These are phyloP conservation scores for Rutidosis leptorrhynchoides DNA, from an alignment of 129 eudicot genomes.

Conservation along the genomic window DNA sequence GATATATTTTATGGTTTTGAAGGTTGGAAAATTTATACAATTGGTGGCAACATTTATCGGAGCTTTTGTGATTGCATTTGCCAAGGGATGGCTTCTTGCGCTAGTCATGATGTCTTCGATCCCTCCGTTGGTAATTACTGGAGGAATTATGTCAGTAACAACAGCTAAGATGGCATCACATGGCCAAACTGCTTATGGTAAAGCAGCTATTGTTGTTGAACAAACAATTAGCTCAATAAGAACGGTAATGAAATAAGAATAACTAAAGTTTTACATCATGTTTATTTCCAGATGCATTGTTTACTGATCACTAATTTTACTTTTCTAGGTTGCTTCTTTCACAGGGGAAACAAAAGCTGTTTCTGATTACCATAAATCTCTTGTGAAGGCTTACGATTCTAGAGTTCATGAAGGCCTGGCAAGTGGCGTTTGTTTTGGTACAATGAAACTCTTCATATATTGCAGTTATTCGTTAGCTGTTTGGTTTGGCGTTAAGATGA, in stretches of 20 bases:
- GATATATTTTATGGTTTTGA: background rate
- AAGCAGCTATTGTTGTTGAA: slow-evolving; percentile 67
- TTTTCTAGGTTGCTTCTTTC: too few relatives aligned
- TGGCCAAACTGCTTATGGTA: slow-evolving; percentile 68
- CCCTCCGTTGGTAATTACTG: slow-evolving; percentile 56
- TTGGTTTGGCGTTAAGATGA: background rate
- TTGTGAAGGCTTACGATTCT: background rate
- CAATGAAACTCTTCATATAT: slow-evolving; percentile 37
- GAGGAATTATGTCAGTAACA: slow-evolving; percentile 45
- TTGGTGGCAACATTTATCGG: slow-evolving; percentile 63
- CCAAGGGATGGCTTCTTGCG: slow-evolving; percentile 81
- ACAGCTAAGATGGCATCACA: slow-evolving; percentile 57
- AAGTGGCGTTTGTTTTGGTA: slow-evolving; percentile 60
- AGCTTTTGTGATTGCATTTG: slow-evolving; percentile 59
- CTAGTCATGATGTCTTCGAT: slow-evolving; percentile 60
- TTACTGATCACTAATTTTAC: too few relatives aligned
- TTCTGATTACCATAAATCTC: background rate
- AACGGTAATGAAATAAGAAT: too few relatives aligned
- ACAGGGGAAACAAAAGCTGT: slow-evolving; percentile 58
- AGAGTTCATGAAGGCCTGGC: slow-evolving; percentile 47
- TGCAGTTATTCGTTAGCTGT: background rate
- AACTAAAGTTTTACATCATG: too few relatives aligned
- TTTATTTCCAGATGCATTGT: too few relatives aligned
- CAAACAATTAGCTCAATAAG: too few relatives aligned
- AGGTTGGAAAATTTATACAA: slow-evolving; percentile 80